Percentiles rank a stretch among this genome's conserved stretches.
Evolutionary conservation across 768 basidiomycete species (phyloP).

Genomic region (Galerina marginata): DNA sequence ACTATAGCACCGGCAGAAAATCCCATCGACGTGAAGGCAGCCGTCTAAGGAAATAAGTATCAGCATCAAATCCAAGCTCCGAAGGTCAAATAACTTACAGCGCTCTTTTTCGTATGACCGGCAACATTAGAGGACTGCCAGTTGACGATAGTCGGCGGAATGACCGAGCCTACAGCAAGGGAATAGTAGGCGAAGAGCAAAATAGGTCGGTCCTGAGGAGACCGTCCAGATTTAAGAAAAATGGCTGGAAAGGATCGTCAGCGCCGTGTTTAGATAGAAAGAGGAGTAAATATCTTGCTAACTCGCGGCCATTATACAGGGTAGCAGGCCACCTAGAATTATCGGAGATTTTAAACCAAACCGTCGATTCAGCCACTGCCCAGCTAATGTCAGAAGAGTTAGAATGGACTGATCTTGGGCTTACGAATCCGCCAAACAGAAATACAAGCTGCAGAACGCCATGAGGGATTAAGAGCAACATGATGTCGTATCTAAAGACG

Average conservation of each 20-base stretch:
- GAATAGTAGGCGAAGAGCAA: conserved; percentile 38
- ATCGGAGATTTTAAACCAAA: conserved; percentile 32
- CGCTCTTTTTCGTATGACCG: conserved; percentile 25
- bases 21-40: conserved; percentile 17
- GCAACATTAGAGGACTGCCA: conserved; percentile 42
- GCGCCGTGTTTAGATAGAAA: neutral
- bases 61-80: neutral
- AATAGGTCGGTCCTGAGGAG: conserved; percentile 28
- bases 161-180: conserved; percentile 26
- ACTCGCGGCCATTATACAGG: conserved; percentile 31
- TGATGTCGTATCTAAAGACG: conserved; percentile 32
- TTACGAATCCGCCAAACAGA: conserved; percentile 33
- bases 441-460: conserved; percentile 33
- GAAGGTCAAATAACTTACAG: neutral
- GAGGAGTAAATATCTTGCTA: neutral
- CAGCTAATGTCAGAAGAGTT: neutral
- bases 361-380: conserved; percentile 31
- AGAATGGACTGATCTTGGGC: conserved; percentile 4
- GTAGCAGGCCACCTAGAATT: conserved; percentile 25
- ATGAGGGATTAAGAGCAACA: conserved; percentile 36
- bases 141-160: conserved; percentile 32
- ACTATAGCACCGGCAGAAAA: conserved; percentile 16
- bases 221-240: conserved; percentile 30
- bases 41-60: conserved; percentile 5
- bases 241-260: conserved; percentile 22